These are phyloP conservation scores for Pyricularia sp. DNA, from an alignment of 2,329 filamentous ascomycete species.

Conservation along the genomic window DNA sequence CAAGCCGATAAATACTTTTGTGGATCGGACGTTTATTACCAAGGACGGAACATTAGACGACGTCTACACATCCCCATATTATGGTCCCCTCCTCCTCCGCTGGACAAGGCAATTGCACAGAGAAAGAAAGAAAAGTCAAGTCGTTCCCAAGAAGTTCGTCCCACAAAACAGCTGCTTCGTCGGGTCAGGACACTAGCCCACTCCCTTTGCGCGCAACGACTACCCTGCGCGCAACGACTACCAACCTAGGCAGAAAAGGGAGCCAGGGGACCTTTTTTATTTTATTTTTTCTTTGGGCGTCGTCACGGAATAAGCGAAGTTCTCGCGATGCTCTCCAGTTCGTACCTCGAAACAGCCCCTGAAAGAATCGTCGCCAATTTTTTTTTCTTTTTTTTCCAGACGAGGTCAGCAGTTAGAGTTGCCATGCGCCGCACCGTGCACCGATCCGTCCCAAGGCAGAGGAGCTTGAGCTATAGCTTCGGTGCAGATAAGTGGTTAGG, in stretches of 20 bases:
- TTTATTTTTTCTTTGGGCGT: too few relatives aligned
- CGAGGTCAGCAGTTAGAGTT: not conserved
- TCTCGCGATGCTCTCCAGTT: not conserved
- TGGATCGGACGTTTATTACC: not conserved
- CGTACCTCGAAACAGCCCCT: not conserved
- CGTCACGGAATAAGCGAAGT: not conserved
- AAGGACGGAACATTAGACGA: not conserved
- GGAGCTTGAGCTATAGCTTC: too few relatives aligned
- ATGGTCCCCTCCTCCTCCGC: not conserved
- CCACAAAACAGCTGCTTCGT: not conserved
- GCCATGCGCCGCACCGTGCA: not conserved
- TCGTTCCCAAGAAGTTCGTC: not conserved
- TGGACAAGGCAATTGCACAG: too few relatives aligned
- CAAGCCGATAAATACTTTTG: not conserved
- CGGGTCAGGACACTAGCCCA: not conserved
- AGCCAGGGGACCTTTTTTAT: not conserved
- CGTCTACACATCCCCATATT: not conserved
- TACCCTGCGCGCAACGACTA: too few relatives aligned
- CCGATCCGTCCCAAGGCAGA: not conserved
- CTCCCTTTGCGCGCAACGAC: too few relatives aligned
- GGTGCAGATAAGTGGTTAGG: too few relatives aligned
- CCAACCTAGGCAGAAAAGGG: not conserved
- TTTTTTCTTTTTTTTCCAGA: too few relatives aligned
- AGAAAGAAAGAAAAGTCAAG: not conserved
- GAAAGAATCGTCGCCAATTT: not conserved